phyloP scores from a whole-genome alignment of 768 basidiomycete species.

The Tulasnella sp. region DNA sequence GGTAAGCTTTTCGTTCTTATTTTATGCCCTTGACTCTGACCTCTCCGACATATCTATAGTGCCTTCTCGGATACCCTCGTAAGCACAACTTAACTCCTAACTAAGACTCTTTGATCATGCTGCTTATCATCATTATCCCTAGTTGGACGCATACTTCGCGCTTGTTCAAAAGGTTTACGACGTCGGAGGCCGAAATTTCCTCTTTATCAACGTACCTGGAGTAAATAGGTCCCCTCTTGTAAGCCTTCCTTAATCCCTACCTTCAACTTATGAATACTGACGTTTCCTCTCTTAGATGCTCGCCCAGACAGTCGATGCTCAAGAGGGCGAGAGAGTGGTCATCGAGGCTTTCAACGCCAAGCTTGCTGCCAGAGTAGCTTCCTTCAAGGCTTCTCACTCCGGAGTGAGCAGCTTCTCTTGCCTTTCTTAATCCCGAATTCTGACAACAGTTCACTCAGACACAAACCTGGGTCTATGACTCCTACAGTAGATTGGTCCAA shows the following conservation, averaged over 20 bases:
- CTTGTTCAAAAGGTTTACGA: slow-evolving; percentile 28
- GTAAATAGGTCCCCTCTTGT: slow-evolving; percentile 43
- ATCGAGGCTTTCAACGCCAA: slow-evolving; percentile 42
- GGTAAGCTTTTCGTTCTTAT: neutral
- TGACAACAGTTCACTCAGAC: slow-evolving; percentile 32
- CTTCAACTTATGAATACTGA: too few relatives aligned
- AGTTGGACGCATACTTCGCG: slow-evolving; percentile 37
- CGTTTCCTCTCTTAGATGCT: too few relatives aligned
- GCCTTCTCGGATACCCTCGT: neutral
- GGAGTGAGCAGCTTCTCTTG: slow-evolving; percentile 37
- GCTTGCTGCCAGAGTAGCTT: slow-evolving; percentile 30
- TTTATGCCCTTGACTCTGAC: neutral
- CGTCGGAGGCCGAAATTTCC: slow-evolving; percentile 48
- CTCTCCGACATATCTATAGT: neutral
- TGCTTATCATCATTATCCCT: neutral
- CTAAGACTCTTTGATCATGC: neutral
- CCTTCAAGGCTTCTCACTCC: slow-evolving; percentile 33
- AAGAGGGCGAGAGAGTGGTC: slow-evolving; percentile 33
- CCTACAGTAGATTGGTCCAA: slow-evolving; percentile 36
- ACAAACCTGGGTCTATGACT: slow-evolving; percentile 43
- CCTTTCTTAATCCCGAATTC: too few relatives aligned
- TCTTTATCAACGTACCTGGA: slow-evolving; percentile 51
- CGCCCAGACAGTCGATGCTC: slow-evolving; percentile 27
- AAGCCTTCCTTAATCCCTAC: too few relatives aligned
- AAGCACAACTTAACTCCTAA: neutral